Evolutionary conservation across 257 asterid species (phyloP).

Genomic region (Solanum piurae): DNA sequence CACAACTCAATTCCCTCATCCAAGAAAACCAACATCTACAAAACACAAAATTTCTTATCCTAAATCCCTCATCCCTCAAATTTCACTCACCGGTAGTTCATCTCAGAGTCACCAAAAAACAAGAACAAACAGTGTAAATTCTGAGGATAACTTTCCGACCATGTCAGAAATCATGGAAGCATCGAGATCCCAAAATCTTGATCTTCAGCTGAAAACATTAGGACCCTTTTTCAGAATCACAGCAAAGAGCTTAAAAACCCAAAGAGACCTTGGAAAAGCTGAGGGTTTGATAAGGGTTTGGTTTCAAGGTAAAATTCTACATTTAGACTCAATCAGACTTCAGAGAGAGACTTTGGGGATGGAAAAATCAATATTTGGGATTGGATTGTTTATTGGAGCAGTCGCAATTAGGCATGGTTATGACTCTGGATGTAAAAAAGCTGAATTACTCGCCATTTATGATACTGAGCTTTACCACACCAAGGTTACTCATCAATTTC

Average conservation of each 20-base stretch:
- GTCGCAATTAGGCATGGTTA: constrained; percentile 74
- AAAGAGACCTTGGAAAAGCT: constrained; percentile 54
- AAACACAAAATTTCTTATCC: background rate
- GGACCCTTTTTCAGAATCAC: constrained; percentile 86
- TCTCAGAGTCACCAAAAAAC: background rate
- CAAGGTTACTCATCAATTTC: constrained; percentile 33
- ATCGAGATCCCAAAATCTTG: constrained; percentile 64
- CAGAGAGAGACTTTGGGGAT: constrained; percentile 55
- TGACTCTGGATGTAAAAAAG: constrained; percentile 58
- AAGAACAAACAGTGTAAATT: background rate
- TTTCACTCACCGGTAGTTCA: background rate
- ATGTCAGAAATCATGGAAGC: constrained; percentile 68
- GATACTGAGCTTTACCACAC: constrained; percentile 72
- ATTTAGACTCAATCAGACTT: constrained; percentile 65
- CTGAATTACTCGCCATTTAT: constrained; percentile 84
- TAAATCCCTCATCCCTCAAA: background rate
- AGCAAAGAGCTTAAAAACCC: constrained; percentile 39
- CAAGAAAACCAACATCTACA: background rate
- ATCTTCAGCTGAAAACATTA: constrained; percentile 39
- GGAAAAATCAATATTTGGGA: constrained; percentile 84
- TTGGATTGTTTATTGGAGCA: constrained; percentile 88
- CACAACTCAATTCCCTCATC: background rate
- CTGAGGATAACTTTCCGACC: constrained; percentile 32
- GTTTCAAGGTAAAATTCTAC: constrained; percentile 72
- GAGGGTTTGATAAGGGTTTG: constrained; percentile 75